Evolutionary conservation across 2,329 filamentous ascomycete genomes (phyloP).

Genomic region (Thielaviopsis euricoi): DNA sequence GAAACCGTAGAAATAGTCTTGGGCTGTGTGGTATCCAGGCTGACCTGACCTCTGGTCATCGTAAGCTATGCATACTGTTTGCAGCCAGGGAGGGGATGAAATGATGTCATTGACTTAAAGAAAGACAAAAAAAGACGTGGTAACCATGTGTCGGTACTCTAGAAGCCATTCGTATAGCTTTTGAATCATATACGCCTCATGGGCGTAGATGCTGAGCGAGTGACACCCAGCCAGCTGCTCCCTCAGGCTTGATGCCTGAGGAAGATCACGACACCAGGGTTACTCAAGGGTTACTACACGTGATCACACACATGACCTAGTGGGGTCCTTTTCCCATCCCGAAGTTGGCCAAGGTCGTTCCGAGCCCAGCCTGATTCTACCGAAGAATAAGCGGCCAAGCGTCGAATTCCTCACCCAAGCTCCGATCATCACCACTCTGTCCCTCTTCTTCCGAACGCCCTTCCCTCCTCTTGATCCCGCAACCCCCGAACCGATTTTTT

Average conservation of each 20-base stretch:
- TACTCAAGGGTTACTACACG: background rate
- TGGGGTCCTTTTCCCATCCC: background rate
- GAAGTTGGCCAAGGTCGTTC: background rate
- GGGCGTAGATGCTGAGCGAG: background rate
- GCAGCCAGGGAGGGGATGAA: no score
- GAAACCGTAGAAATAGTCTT: no score
- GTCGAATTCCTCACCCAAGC: slow-evolving; percentile 11
- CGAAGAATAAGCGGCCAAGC: slow-evolving; percentile 10
- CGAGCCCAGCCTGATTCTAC: slow-evolving; percentile 9
- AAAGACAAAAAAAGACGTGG: background rate
- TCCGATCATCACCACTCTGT: slow-evolving; percentile 11
- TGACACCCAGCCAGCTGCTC: background rate
- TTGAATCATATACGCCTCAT: background rate
- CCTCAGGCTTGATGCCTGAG: background rate
- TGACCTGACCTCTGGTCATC: no score
- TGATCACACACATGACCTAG: background rate
- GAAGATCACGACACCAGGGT: background rate
- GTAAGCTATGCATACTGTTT: no score
- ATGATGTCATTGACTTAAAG: no score
- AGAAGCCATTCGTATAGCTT: background rate
- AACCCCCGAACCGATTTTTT: background rate
- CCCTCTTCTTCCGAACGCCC: slow-evolving; percentile 8
- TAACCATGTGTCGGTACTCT: background rate
- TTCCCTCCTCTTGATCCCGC: background rate
- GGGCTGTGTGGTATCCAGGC: no score